Evolutionary conservation across 1,284 basidiomycete genomes (phyloP).

Genomic region (Ceratobasidium sp.): DNA sequence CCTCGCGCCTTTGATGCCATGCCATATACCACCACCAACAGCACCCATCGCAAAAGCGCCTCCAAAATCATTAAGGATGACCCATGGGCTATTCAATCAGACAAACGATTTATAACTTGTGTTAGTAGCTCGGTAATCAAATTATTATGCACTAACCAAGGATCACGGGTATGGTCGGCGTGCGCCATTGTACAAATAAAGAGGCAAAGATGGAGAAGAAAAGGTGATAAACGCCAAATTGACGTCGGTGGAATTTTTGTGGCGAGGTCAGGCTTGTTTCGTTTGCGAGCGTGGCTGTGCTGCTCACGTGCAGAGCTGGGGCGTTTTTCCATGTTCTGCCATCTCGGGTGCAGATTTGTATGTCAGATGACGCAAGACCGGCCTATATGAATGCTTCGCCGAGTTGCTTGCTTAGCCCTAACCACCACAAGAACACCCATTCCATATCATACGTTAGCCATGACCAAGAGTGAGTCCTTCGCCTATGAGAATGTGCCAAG

Average conservation of each 20-base stretch:
- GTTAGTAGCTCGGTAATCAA: slow-evolving; percentile 9
- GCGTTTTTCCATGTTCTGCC: slow-evolving; percentile 24
- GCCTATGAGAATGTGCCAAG: not conserved
- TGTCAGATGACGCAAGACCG: slow-evolving; percentile 29
- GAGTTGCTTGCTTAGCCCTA: not conserved
- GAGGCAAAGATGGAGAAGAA: slow-evolving; percentile 12
- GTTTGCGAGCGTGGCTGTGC: slow-evolving; percentile 20
- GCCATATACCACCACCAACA: slow-evolving; percentile 97
- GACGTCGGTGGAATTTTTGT: slow-evolving; percentile 38
- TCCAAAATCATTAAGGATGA: slow-evolving; percentile 98
- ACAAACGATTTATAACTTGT: no score
- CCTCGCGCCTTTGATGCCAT: slow-evolving; percentile 97
- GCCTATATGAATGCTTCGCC: slow-evolving; percentile 22
- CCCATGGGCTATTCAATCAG: slow-evolving; percentile 84
- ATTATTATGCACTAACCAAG: slow-evolving; percentile 72
- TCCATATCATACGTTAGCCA: not conserved
- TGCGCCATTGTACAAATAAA: slow-evolving; percentile 64
- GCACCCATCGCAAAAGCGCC: slow-evolving; percentile 97
- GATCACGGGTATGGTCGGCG: slow-evolving; percentile 94
- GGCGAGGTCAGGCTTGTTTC: not conserved
- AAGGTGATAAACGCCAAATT: slow-evolving; percentile 11
- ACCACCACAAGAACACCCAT: slow-evolving; percentile 37
- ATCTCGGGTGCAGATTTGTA: slow-evolving; percentile 21
- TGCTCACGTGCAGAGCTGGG: slow-evolving; percentile 27
- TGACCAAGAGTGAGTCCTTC: not conserved